Evolutionary conservation across 495 filamentous ascomycete species (phyloP).

Genomic region (Chaetomium fimeti): DNA sequence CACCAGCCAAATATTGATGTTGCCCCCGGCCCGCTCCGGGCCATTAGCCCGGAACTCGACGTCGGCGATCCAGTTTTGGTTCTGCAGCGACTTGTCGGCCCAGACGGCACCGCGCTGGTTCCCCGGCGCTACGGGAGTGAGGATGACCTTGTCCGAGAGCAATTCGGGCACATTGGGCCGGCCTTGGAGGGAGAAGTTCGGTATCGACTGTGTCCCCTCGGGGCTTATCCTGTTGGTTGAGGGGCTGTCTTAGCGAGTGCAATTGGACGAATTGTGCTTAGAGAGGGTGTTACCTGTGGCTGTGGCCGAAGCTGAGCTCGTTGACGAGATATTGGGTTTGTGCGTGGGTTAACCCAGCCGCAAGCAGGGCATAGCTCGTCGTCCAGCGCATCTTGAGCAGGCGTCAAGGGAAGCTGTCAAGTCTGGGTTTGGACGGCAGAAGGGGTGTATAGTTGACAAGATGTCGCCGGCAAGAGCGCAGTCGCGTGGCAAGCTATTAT

Average conservation of each 20-base stretch:
- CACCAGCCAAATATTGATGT: constrained; percentile 90
- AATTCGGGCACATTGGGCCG: constrained; percentile 68
- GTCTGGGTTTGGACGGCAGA: neutral
- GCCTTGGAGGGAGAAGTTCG: constrained; percentile 66
- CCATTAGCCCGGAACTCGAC: constrained; percentile 86
- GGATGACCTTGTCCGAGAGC: constrained; percentile 85
- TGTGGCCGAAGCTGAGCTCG: constrained; percentile 76
- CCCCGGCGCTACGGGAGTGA: constrained; percentile 86
- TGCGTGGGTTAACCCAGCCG: constrained; percentile 56
- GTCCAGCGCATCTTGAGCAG: constrained; percentile 43
- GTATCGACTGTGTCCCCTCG: constrained; percentile 38
- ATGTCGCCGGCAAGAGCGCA: constrained; percentile 4
- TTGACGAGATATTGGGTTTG: constrained; percentile 58
- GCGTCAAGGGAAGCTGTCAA: constrained; percentile 6
- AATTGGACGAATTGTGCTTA: neutral
- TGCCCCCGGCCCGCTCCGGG: constrained; percentile 80
- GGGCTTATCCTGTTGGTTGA: constrained; percentile 42
- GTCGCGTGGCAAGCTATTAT: constrained; percentile 9
- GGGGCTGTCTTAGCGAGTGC: constrained; percentile 6
- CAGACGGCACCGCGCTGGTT: constrained; percentile 82
- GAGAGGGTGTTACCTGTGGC: constrained; percentile 52
- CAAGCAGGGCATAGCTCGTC: constrained; percentile 45
- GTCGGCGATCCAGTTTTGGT: constrained; percentile 73
- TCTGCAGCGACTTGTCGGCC: constrained; percentile 61
- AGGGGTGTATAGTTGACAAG: constrained; percentile 4